These are phyloP conservation scores for Fistulifera pelliculosa DNA, from an alignment of 108 stramenopile species.

Conservation along the genomic window DNA sequence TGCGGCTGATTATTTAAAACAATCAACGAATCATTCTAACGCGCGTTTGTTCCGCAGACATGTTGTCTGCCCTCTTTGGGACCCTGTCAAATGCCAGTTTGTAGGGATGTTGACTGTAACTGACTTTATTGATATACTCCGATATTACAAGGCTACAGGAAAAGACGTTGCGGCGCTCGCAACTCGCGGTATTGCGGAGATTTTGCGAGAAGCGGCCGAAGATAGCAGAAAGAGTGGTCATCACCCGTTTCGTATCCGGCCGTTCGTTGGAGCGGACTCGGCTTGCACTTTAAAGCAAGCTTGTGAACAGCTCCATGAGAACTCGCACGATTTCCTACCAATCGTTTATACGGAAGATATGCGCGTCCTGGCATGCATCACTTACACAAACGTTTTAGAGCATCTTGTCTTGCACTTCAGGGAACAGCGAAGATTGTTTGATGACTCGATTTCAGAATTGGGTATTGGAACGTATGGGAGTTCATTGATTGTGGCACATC, in stretches of 20 bases:
- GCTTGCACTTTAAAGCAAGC: constrained; percentile 70
- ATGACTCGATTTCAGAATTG: constrained; percentile 86
- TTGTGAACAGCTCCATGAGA: constrained; percentile 46
- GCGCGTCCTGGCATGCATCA: constrained; percentile 77
- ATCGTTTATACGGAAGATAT: constrained; percentile 80
- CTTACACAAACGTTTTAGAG: constrained; percentile 81
- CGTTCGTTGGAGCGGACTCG: constrained; percentile 39
- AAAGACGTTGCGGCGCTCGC: constrained; percentile 58
- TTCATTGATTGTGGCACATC: constrained; percentile 62
- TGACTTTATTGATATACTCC: constrained; percentile 92
- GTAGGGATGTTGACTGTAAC: constrained; percentile 92
- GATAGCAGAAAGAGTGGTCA: constrained; percentile 1
- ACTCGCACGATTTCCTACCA: constrained; percentile 71
- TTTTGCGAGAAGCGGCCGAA: constrained; percentile 39
- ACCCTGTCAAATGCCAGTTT: constrained; percentile 74
- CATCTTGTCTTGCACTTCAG: constrained; percentile 91
- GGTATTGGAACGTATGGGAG: constrained; percentile 89
- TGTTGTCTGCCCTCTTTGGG: constrained; percentile 96
- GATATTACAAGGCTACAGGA: constrained; percentile 61
- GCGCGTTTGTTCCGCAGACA: constrained; percentile 32
- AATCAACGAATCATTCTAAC: too few species aligned
- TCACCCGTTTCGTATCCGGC: constrained; percentile 13
- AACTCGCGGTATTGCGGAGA: constrained; percentile 71
- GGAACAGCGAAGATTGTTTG: constrained; percentile 91
- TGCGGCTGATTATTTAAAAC: not conserved